Conservation (phyloP, 2,329 filamentous ascomycete genomes). For the Penicillium olsonii region DNA sequence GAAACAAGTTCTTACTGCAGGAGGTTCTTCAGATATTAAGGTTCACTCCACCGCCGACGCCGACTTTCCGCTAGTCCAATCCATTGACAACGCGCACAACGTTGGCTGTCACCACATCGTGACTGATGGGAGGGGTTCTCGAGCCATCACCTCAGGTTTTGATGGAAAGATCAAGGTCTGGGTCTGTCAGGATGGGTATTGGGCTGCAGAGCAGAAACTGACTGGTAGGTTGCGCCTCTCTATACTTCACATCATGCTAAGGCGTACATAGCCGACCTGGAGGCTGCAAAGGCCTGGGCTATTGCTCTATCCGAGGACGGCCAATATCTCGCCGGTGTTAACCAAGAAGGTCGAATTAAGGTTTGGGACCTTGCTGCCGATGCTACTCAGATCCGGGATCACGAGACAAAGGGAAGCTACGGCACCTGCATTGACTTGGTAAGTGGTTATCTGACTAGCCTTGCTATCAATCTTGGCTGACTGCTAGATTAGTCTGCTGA, state of each 20-base stretch:
- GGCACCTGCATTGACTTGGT: constrained; percentile 83
- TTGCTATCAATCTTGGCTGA: not conserved
- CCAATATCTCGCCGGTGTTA: constrained; percentile 80
- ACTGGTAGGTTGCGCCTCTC: constrained; percentile 36
- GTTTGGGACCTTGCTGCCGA: constrained; percentile 73
- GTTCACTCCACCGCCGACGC: constrained; percentile 73
- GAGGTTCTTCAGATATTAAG: constrained; percentile 79
- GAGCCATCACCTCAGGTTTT: constrained; percentile 83
- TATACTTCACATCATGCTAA: constrained; percentile 6
- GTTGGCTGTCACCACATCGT: constrained; percentile 90
- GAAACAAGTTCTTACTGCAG: constrained; percentile 75
- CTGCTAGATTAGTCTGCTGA: constrained; percentile 58
- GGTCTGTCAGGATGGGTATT: constrained; percentile 60
- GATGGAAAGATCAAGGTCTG: constrained; percentile 86
- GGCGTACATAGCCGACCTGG: constrained; percentile 14
- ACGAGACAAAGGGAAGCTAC: constrained; percentile 91
- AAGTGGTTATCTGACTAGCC: constrained; percentile 23
- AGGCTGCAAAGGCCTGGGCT: constrained; percentile 77
- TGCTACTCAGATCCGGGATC: constrained; percentile 70
- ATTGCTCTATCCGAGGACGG: constrained; percentile 83
- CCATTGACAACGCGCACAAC: constrained; percentile 76
- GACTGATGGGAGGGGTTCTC: constrained; percentile 66
- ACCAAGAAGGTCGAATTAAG: constrained; percentile 82
- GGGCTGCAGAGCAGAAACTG: constrained; percentile 54
- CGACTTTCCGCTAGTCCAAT: constrained; percentile 76